These are phyloP conservation scores for Sequoiadendron giganteum DNA, from an alignment of 75 land plant species.

Conservation along the genomic window DNA sequence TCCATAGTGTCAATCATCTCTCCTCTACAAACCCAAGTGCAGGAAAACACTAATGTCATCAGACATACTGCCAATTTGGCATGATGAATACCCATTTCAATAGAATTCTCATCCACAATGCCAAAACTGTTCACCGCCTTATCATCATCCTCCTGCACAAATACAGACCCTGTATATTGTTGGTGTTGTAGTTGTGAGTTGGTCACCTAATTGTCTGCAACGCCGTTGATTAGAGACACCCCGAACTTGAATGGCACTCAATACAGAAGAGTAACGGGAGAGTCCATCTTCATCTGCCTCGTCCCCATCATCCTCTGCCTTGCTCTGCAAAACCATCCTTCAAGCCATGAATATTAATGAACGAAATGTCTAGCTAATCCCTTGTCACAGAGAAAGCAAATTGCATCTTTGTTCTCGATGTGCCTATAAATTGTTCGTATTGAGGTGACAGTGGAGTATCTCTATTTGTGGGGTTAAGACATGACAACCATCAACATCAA, in stretches of 20 bases:
- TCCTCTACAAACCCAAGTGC: background rate
- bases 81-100: slow-evolving; percentile 11
- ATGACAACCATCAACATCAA: background rate
- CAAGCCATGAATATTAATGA: slow-evolving; percentile 11
- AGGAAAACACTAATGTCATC: background rate
- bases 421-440: background rate
- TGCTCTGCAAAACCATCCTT: slow-evolving; percentile 10
- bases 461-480: background rate
- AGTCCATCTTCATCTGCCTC: background rate
- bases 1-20: background rate
- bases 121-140: background rate
- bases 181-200: background rate
- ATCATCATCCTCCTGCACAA: background rate
- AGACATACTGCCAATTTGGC: background rate
- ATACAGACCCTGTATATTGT: background rate
- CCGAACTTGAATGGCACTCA: slow-evolving; percentile 8
- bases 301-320: background rate
- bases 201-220: background rate
- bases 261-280: background rate
- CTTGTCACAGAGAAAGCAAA: background rate
- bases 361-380: background rate
- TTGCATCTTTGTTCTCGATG: background rate
- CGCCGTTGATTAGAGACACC: background rate
- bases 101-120: background rate
- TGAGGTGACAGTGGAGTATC: background rate